Conservation (phyloP, 805 yeast genomes). For the Starmerella cellae region DNA sequence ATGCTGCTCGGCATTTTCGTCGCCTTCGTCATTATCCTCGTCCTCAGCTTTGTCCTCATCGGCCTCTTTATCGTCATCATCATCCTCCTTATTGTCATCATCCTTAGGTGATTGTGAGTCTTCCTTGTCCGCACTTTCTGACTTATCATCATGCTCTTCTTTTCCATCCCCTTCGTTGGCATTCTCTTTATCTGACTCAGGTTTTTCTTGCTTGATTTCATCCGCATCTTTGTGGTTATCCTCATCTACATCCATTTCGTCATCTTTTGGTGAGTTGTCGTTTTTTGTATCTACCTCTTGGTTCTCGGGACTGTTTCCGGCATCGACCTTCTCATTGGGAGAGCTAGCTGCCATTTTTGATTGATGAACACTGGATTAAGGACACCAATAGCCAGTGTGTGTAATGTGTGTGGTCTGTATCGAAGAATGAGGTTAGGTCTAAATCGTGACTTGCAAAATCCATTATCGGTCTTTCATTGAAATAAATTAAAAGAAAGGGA, state of each 20-base stretch:
- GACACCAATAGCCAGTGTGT: too few relatives aligned
- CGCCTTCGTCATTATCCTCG: neutral
- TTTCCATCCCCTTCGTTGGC: neutral
- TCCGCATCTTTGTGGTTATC: neutral
- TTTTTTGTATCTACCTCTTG: too few relatives aligned
- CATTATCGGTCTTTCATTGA: too few relatives aligned
- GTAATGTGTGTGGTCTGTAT: too few relatives aligned
- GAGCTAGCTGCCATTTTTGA: too few relatives aligned
- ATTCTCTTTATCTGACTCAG: neutral
- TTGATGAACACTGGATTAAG: too few relatives aligned
- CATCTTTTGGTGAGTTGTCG: neutral
- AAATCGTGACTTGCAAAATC: too few relatives aligned
- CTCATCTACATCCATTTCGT: neutral
- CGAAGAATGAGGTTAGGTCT: too few relatives aligned
- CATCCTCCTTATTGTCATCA: neutral
- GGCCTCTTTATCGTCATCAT: neutral
- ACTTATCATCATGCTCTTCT: neutral
- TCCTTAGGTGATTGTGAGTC: neutral
- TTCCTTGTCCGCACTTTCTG: neutral
- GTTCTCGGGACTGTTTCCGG: neutral
- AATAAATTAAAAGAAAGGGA: too few relatives aligned
- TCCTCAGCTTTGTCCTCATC: neutral
- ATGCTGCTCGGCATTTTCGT: constrained; percentile 1
- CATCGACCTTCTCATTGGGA: neutral
- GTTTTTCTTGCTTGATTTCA: neutral